These are phyloP conservation scores for Phytopythium boreale DNA, from an alignment of 352 stramenopile genomes.

Conservation along the genomic window DNA sequence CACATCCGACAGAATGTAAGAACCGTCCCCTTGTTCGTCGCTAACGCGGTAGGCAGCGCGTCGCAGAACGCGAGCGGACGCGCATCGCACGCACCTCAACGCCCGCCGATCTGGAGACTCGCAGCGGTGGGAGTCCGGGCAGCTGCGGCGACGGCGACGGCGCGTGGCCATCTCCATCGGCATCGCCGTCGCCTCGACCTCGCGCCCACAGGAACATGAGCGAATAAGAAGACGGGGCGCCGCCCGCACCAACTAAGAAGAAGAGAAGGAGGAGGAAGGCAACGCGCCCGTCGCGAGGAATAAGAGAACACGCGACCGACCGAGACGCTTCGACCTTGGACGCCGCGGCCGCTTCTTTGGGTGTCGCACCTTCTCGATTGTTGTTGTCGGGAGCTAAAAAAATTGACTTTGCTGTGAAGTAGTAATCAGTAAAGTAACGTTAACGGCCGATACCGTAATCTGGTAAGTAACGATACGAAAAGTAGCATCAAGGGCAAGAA, in stretches of 20 bases:
- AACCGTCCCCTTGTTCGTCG: neutral
- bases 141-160: neutral
- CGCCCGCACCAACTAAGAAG: neutral
- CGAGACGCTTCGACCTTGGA: too few relatives aligned
- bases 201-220: neutral
- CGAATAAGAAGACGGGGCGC: neutral
- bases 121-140: neutral
- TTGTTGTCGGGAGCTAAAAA: neutral
- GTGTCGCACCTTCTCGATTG: neutral
- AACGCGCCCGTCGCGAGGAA: too few relatives aligned
- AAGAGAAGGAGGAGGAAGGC: neutral
- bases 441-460: neutral
- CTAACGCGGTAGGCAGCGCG: neutral
- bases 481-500: too few relatives aligned
- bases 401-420: neutral
- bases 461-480: too few relatives aligned
- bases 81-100: neutral
- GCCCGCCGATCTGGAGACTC: neutral
- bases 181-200: neutral
- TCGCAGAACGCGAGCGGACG: too few relatives aligned
- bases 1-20: neutral
- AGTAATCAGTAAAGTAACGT: neutral
- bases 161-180: neutral
- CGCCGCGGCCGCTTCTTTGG: neutral
- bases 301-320: too few relatives aligned